Percentiles rank a stretch among this genome's conserved stretches.
Conservation (phyloP, 1,284 basidiomycete species). For the Sphaerobolus stellatus region DNA sequence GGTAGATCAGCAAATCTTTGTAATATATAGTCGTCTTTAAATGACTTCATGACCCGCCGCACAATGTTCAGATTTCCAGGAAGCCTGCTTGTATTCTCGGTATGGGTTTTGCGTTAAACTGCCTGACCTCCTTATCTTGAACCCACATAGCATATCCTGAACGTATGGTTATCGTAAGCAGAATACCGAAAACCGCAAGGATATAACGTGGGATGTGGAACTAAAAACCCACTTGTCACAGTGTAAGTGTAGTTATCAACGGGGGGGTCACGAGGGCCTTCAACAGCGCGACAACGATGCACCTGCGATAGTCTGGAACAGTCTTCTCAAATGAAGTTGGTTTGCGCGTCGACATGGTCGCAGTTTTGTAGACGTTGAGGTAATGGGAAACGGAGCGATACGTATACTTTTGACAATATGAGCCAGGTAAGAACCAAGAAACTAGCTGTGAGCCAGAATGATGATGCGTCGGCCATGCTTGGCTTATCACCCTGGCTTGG, state of each 20-base stretch:
- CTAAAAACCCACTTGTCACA: background rate
- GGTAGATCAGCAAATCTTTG: constrained; percentile 63
- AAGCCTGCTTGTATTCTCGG: constrained; percentile 61
- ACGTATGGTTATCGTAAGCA: background rate
- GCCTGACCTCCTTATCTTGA: background rate
- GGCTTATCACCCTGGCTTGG: too few relatives aligned
- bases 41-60: constrained; percentile 51
- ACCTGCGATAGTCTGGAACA: background rate
- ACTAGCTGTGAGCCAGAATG: too few relatives aligned
- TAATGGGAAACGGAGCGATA: too few relatives aligned
- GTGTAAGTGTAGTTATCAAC: background rate
- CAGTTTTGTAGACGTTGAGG: too few relatives aligned
- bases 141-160: background rate
- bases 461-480: too few relatives aligned
- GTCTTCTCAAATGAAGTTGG: background rate
- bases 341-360: too few relatives aligned
- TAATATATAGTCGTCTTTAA: constrained; percentile 57
- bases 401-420: too few relatives aligned
- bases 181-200: background rate
- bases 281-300: background rate
- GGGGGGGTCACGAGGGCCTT: background rate
- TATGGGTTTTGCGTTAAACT: constrained; percentile 31
- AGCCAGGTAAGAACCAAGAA: too few relatives aligned
- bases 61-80: constrained; percentile 72
- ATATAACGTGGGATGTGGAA: background rate